Evolutionary conservation across 306 rosid species (phyloP).

Genomic region (Dicorynia guianensis): DNA sequence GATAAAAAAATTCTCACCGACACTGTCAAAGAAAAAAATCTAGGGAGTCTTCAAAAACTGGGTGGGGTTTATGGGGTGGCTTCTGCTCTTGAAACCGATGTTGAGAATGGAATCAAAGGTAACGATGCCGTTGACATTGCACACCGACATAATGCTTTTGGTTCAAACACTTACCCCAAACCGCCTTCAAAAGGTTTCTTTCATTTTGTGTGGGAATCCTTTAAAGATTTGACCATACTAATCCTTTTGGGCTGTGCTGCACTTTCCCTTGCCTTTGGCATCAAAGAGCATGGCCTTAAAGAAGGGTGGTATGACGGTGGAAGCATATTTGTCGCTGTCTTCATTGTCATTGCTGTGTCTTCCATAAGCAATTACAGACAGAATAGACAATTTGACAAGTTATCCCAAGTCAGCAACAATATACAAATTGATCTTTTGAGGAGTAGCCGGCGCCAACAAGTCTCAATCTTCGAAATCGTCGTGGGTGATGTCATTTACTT

Average conservation of each 20-base stretch:
- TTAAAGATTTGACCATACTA: slow-evolving; percentile 42
- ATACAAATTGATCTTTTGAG: too few relatives aligned
- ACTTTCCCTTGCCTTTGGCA: too few relatives aligned
- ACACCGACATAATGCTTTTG: slow-evolving; percentile 2
- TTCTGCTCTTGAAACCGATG: slow-evolving; percentile 30
- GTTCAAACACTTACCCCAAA: slow-evolving; percentile 37
- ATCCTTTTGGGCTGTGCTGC: slow-evolving; percentile 10
- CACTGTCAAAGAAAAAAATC: slow-evolving; percentile 43
- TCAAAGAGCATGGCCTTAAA: too few relatives aligned
- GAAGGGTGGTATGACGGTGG: too few relatives aligned
- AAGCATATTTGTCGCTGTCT: too few relatives aligned
- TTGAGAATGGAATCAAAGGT: slow-evolving; percentile 38
- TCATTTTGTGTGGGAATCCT: slow-evolving; percentile 43
- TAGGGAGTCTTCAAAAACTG: not conserved
- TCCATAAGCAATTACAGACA: too few relatives aligned
- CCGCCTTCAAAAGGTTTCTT: slow-evolving; percentile 43
- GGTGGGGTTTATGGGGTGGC: slow-evolving; percentile 42
- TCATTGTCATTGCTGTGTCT: too few relatives aligned
- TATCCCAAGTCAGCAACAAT: too few relatives aligned
- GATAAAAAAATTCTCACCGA: slow-evolving; percentile 25
- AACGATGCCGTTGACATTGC: slow-evolving; percentile 20
- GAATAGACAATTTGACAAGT: too few relatives aligned
- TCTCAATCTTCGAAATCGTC: too few relatives aligned
- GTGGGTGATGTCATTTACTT: too few relatives aligned
- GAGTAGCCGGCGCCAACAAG: too few relatives aligned